These are phyloP conservation scores for Acer negundo DNA, from an alignment of 345 rosid species.

Conservation along the genomic window DNA sequence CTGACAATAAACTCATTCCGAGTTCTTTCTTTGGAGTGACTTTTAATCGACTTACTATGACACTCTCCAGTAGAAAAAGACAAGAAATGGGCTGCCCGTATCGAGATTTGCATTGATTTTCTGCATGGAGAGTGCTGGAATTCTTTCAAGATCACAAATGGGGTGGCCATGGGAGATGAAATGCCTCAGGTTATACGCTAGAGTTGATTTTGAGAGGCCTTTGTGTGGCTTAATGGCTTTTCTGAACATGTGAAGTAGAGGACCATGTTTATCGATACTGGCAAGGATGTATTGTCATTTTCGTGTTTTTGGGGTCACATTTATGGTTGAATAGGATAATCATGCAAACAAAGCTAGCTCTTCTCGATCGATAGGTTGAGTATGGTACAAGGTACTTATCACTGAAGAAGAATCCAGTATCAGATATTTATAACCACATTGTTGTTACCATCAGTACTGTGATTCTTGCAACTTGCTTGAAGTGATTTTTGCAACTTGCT, in stretches of 20 bases:
- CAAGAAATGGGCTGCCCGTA: background rate
- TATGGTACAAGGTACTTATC: background rate
- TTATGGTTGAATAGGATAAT: background rate
- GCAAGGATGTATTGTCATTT: slow-evolving; percentile 1
- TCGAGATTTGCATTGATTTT: background rate
- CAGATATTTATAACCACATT: background rate
- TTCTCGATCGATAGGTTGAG: background rate
- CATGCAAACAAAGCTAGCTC: too few relatives aligned
- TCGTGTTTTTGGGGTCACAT: background rate
- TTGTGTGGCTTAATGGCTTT: background rate
- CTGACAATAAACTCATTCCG: background rate
- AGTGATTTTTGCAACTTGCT: background rate
- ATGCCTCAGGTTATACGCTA: too few relatives aligned
- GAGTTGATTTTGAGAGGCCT: background rate
- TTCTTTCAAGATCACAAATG: background rate
- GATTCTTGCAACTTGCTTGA: background rate
- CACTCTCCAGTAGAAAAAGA: background rate
- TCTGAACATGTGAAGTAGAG: slow-evolving; percentile 15
- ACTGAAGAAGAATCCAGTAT: background rate
- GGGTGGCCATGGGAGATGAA: slow-evolving; percentile 19
- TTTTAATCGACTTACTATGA: background rate
- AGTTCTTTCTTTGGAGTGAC: background rate
- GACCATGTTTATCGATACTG: slow-evolving; percentile 8
- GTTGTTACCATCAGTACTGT: background rate
- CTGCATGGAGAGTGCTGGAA: background rate